Base-by-base conservation (phyloP, 2,329 filamentous ascomycete species). In the Aspergillus vadensis region DNA sequence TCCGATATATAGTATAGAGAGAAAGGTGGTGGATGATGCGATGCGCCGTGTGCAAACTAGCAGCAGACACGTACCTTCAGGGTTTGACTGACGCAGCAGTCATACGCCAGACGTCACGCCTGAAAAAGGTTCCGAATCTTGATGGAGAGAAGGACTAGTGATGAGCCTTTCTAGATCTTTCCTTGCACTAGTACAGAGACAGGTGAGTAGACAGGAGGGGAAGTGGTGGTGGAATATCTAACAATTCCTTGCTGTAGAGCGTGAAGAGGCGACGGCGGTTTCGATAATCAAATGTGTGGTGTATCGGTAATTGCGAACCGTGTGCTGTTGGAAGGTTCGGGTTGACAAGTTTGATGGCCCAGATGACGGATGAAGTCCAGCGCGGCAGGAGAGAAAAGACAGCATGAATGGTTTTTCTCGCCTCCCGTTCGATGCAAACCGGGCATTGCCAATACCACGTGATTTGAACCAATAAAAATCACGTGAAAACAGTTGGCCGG, bases 41-140 rank as follows among this genome's bases (percentile, higher is more conserved):
- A 69, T 67, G 68, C 68, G 67, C 69, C 70, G 68, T 67, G 56
- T 72, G 65, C 60, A 65, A 65, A 67, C 68, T 68, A 70, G 67
- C 70, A 70, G 67, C 66, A 68, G 69, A 72, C 71, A 78, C 76
- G 76, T 78, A 78, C 76, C 76, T 77, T 76, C 74, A 76, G 71
- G 73, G 69, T 69, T 67, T 70, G 69, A 71, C 69, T 68, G 69
- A 70, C 68, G 67, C 64, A 66, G 63, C 70, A 74, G 70, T 70
- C 69, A 70, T 67, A 70, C 64, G 70, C 68, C 72, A 72, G 70
- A 72, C 65, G 72, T 72, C 65, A 72, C 70, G 67, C 71, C 69
- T 73, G 68, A 71, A 65, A 72, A 58, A 63, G 65, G 60, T 63
- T 57, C 59, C 55, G 60, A 63, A 60, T 59, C 52, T 50, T 52